Conservation (phyloP, 257 asterid genomes). For the Capsicum chinense region DNA sequence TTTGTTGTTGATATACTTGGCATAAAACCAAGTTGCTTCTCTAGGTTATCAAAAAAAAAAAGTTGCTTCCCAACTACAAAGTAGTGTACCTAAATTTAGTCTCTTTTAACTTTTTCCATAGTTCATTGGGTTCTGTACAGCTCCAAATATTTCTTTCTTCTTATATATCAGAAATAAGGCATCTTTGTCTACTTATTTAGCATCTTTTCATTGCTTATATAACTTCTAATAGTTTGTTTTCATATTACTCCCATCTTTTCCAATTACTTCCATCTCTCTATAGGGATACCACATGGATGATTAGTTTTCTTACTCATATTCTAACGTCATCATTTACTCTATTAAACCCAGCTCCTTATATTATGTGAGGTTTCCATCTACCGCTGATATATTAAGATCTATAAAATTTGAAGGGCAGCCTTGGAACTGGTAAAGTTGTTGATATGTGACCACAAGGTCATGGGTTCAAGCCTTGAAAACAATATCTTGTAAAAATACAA, state of each 20-base stretch:
- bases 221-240: background rate
- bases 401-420: background rate
- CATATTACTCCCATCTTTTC: background rate
- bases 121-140: background rate
- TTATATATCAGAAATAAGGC: background rate
- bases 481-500: too few relatives aligned
- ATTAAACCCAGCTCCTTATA: background rate
- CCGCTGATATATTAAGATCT: background rate
- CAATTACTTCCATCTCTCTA: background rate
- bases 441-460: too few relatives aligned
- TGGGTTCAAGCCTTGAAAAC: too few relatives aligned
- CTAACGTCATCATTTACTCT: background rate
- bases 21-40: constrained; percentile 1
- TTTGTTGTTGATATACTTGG: background rate
- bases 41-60: background rate
- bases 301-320: background rate
- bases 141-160: background rate
- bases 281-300: background rate
- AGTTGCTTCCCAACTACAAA: background rate
- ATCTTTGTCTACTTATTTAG: background rate
- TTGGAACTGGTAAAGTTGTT: too few relatives aligned
- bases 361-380: background rate
- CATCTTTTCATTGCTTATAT: background rate
- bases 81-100: background rate
- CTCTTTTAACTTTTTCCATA: background rate